A percentile compares a stretch with the other conserved stretches of the same genome.
phyloP scores from a whole-genome alignment of 805 yeast genomes.

The Dipodascus geniculatus region DNA sequence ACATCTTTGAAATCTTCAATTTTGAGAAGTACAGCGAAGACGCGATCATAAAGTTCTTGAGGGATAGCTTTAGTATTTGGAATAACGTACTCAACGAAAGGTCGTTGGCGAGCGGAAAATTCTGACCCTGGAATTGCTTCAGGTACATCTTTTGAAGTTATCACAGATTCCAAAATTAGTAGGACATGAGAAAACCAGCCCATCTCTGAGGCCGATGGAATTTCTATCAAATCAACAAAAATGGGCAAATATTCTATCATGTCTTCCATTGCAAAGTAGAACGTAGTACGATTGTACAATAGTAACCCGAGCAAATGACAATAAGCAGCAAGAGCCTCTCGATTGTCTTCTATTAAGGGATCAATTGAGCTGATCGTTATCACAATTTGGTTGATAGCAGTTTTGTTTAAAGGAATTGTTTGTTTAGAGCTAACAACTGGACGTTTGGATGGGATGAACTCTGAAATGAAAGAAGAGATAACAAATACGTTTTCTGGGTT shows the following conservation, averaged over 20 bases:
- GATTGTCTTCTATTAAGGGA: slow-evolving; percentile 2
- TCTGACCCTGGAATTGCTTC: slow-evolving; percentile 26
- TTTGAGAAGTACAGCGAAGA: slow-evolving; percentile 36
- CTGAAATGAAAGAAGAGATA: slow-evolving; percentile 11
- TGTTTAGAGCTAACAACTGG: not conserved
- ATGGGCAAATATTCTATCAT: slow-evolving; percentile 11
- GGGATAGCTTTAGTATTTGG: slow-evolving; percentile 15
- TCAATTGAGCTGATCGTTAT: slow-evolving; percentile 8
- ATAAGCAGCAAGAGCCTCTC: slow-evolving; percentile 9
- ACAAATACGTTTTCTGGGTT: slow-evolving; percentile 17
- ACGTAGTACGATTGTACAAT: slow-evolving; percentile 13
- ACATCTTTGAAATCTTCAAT: slow-evolving; percentile 32
- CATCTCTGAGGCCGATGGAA: slow-evolving; percentile 5
- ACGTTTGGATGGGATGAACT: slow-evolving; percentile 7
- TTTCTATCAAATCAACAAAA: slow-evolving; percentile 11
- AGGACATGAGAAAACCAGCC: slow-evolving; percentile 53
- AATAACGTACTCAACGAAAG: slow-evolving; percentile 3
- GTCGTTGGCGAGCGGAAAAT: slow-evolving; percentile 6
- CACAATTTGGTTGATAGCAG: slow-evolving; percentile 7
- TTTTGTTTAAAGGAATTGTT: slow-evolving; percentile 8
- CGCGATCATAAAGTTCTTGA: slow-evolving; percentile 16
- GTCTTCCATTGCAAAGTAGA: slow-evolving; percentile 9
- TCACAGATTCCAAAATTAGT: slow-evolving; percentile 40
- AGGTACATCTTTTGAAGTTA: slow-evolving; percentile 44
- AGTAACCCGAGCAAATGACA: slow-evolving; percentile 19